These are phyloP conservation scores for Sutorius australiensis DNA, from an alignment of 768 basidiomycete genomes.

Conservation along the genomic window DNA sequence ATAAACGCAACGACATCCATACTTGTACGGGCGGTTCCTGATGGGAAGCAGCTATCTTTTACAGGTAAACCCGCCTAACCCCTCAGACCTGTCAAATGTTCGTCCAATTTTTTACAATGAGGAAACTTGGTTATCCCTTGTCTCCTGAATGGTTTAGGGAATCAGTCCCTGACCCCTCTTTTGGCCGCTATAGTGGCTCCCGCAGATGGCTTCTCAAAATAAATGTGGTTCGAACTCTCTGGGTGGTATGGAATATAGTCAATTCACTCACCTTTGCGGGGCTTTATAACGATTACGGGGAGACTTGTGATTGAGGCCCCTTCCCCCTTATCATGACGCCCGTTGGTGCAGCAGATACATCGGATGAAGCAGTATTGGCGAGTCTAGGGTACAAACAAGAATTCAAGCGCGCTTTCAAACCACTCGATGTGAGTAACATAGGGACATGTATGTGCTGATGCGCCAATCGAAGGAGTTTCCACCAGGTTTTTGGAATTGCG, in stretches of 20 bases:
- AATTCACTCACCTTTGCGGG: neutral
- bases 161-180: neutral
- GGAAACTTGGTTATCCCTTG: neutral
- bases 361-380: constrained; percentile 28
- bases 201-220: neutral
- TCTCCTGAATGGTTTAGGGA: neutral
- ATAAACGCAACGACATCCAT: neutral
- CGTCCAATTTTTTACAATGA: neutral
- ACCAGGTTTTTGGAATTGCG: constrained; percentile 62
- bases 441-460: neutral
- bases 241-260: neutral
- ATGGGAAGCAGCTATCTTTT: neutral
- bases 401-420: constrained; percentile 31
- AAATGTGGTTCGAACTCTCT: neutral
- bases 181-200: neutral
- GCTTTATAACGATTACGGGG: neutral
- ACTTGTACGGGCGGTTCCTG: neutral
- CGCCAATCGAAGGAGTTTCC: neutral
- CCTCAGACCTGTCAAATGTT: neutral
- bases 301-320: neutral
- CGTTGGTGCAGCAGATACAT: neutral
- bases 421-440: constrained; percentile 22
- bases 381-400: constrained; percentile 34
- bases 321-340: neutral
- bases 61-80: neutral